Percentiles rank a stretch among this genome's conserved stretches.
Evolutionary conservation across 495 filamentous ascomycete genomes (phyloP).

Genomic region (Podospora comata): DNA sequence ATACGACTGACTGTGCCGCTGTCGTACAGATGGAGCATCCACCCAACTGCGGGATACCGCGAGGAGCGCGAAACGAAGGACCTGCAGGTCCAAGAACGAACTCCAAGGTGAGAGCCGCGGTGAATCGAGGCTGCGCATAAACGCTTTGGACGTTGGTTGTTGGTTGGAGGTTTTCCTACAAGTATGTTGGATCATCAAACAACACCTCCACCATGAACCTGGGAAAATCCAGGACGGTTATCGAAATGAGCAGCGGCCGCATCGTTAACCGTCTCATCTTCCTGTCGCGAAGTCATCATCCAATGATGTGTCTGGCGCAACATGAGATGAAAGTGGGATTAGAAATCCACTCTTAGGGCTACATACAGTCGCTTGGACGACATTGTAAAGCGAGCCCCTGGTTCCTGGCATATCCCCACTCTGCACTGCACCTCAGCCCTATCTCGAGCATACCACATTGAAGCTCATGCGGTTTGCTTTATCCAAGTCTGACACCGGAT

Average conservation of each 20-base stretch:
- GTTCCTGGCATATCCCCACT: background rate
- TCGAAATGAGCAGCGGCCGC: background rate
- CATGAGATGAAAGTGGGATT: background rate
- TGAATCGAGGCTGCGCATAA: background rate
- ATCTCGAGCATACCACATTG: background rate
- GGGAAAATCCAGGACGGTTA: background rate
- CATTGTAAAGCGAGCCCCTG: background rate
- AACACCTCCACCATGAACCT: background rate
- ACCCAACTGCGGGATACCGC: slow-evolving; percentile 4
- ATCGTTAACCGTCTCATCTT: background rate
- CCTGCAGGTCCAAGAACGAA: background rate
- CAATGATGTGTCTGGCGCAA: background rate
- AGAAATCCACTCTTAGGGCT: background rate
- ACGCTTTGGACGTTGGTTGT: background rate
- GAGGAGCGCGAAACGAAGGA: background rate
- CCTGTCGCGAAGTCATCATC: background rate
- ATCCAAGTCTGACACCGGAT: background rate
- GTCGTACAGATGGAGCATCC: slow-evolving; percentile 5
- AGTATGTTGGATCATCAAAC: background rate
- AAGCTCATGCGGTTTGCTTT: background rate
- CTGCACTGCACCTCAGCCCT: background rate
- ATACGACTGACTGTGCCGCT: slow-evolving; percentile 12
- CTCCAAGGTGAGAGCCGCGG: background rate
- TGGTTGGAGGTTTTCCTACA: background rate
- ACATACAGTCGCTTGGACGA: background rate